Evolutionary conservation across 306 rosid species (phyloP).

Genomic region (Mimosa bimucronata): DNA sequence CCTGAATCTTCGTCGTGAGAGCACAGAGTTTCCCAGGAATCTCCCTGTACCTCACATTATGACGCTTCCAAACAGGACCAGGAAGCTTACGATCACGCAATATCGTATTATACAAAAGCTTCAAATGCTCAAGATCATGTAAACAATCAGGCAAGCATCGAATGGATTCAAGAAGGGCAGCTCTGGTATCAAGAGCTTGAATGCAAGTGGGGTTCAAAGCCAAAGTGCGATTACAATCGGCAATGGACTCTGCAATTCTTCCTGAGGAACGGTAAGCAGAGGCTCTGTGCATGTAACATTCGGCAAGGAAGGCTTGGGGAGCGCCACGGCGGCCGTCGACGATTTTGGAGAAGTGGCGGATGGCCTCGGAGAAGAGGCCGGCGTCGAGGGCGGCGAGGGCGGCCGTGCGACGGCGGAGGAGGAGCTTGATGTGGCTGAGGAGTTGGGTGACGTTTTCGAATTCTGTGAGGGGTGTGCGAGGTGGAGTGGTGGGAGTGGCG

Average conservation of each 20-base stretch:
- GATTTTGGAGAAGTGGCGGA: slow-evolving; percentile 83
- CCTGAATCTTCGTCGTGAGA: slow-evolving; percentile 59
- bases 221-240: slow-evolving; percentile 77
- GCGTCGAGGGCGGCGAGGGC: slow-evolving; percentile 91
- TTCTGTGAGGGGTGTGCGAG: slow-evolving; percentile 53
- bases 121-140: slow-evolving; percentile 86
- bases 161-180: slow-evolving; percentile 63
- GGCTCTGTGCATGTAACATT: slow-evolving; percentile 84
- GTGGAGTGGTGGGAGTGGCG: slow-evolving; percentile 52
- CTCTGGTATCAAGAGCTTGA: slow-evolving; percentile 81
- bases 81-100: slow-evolving; percentile 84
- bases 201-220: slow-evolving; percentile 76
- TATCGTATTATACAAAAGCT: slow-evolving; percentile 81
- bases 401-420: slow-evolving; percentile 78
- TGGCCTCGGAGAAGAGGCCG: slow-evolving; percentile 81
- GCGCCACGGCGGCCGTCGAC: slow-evolving; percentile 90
- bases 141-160: slow-evolving; percentile 76
- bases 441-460: slow-evolving; percentile 65
- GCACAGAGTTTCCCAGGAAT: slow-evolving; percentile 79
- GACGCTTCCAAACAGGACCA: slow-evolving; percentile 84
- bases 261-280: slow-evolving; percentile 62
- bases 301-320: slow-evolving; percentile 91
- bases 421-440: slow-evolving; percentile 81
- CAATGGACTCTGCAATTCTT: slow-evolving; percentile 78
- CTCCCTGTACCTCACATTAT: slow-evolving; percentile 64